Conservation (phyloP, 768 basidiomycete genomes). For the Podaxis sp. region DNA sequence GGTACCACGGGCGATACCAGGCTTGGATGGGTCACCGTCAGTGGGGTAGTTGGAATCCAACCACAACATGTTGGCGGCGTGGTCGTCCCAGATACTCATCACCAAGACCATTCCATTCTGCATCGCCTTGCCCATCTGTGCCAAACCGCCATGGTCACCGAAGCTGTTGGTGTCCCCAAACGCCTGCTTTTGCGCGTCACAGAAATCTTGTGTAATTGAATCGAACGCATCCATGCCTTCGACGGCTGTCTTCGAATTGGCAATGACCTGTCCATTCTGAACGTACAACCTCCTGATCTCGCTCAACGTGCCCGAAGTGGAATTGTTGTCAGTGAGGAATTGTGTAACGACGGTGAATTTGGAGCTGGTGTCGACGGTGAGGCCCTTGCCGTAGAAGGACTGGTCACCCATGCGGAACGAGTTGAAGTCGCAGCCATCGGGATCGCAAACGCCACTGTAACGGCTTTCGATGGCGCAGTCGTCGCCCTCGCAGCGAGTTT, state of each 20-base stretch:
- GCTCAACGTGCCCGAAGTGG: conserved; percentile 19
- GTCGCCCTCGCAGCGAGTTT: conserved; percentile 19
- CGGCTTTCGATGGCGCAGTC: conserved; percentile 17
- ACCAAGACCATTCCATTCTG: conserved; percentile 6
- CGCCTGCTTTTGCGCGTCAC: conserved; percentile 14
- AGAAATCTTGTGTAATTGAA: conserved; percentile 19
- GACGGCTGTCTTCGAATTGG: conserved; percentile 19
- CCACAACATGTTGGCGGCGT: conserved; percentile 12
- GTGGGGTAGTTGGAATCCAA: conserved; percentile 6
- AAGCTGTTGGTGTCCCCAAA: conserved; percentile 20
- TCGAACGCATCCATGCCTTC: conserved; percentile 13
- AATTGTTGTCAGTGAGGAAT: conserved; percentile 21
- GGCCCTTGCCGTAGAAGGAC: conserved; percentile 20
- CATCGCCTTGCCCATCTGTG: not conserved
- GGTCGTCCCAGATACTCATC: conserved; percentile 29
- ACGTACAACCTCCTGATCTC: conserved; percentile 23
- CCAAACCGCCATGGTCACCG: conserved; percentile 3
- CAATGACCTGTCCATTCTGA: conserved; percentile 22
- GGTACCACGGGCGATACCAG: conserved; percentile 34
- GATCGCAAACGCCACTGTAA: conserved; percentile 19
- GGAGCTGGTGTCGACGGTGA: conserved; percentile 22
- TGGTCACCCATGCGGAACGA: conserved; percentile 22
- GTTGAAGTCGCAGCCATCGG: conserved; percentile 24
- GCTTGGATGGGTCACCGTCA: conserved; percentile 16
- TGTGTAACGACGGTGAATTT: conserved; percentile 25